Evolutionary conservation across 352 stramenopile species (phyloP).

Genomic region (Phytophthora nicotianae): DNA sequence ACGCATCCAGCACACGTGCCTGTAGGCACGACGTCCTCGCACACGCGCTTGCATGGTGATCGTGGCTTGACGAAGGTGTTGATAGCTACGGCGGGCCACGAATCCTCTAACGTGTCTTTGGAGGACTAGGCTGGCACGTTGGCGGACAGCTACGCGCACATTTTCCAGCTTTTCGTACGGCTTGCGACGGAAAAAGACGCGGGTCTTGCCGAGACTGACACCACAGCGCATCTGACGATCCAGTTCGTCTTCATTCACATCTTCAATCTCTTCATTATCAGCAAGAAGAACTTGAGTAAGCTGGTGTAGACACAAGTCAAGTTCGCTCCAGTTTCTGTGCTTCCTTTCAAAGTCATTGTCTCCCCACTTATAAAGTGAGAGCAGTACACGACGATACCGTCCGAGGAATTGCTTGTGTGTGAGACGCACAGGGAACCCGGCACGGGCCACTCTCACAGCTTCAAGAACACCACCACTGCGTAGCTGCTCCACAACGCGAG

Average conservation of each 20-base stretch:
- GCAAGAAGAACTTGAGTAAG: slow-evolving; percentile 38
- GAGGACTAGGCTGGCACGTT: slow-evolving; percentile 44
- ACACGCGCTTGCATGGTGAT: slow-evolving; percentile 52
- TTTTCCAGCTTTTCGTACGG: slow-evolving; percentile 93
- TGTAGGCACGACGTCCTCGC: slow-evolving; percentile 42
- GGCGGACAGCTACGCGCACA: slow-evolving; percentile 40
- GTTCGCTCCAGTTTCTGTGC: slow-evolving; percentile 24
- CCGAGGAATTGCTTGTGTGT: slow-evolving; percentile 80
- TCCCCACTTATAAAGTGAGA: slow-evolving; percentile 35
- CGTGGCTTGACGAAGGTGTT: slow-evolving; percentile 36
- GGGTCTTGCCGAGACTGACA: slow-evolving; percentile 89
- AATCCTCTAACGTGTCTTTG: slow-evolving; percentile 65
- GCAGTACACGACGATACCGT: slow-evolving; percentile 64
- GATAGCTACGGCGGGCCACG: slow-evolving; percentile 44
- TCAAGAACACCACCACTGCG: slow-evolving; percentile 88
- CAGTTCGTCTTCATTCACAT: slow-evolving; percentile 30
- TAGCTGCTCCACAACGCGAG: slow-evolving; percentile 84
- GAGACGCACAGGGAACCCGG: slow-evolving; percentile 85
- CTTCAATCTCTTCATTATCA: slow-evolving; percentile 17
- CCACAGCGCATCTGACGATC: slow-evolving; percentile 35
- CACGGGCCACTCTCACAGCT: slow-evolving; percentile 84
- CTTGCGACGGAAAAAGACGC: slow-evolving; percentile 95
- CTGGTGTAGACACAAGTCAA: slow-evolving; percentile 39
- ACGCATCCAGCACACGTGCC: slow-evolving; percentile 50
- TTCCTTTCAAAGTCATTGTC: slow-evolving; percentile 27